Evolutionary conservation across 2,329 filamentous ascomycete genomes (phyloP), one percentile per base, ranked within the genome.

Genomic region (Cladorrhinum sp.): DNA sequence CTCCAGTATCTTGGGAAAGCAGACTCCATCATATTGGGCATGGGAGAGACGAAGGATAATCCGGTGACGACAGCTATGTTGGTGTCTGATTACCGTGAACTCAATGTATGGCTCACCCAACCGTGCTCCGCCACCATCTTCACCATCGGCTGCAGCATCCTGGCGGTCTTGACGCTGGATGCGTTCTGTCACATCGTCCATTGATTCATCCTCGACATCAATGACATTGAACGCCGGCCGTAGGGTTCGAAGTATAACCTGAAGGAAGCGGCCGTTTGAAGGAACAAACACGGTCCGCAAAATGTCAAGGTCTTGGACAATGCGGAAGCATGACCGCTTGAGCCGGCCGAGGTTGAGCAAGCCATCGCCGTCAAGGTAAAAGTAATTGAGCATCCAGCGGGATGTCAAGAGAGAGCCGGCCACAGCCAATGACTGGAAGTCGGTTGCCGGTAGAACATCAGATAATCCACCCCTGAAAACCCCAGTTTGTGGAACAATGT

Each of bases 1-100:
- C 1, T 72, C 69, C 33, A 79, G 73, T 1, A 81, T 70, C 3
- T 73, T 71, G 0, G 79, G 79, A 2, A 81, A 69, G 21, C 75
- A 80, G 18, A 81, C 75, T 24, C 79, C 79, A 23, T 81, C 79
- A 55, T 81, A 81, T 64, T 81, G 79, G 0, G 79, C 79, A 63
- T 81, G 79, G 0, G 80, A 82, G 14, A 82, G 60, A 20, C 67
- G 65, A 2, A 70, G 21, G 24, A 65, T 26, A 7, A 69, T 42
- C n/a, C 64, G 52, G 55, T 69, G 67, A 6, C 57, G 61, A 18
- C 16, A 28, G 56, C 52, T 63, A 16, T 49, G 39, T 2, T 53
- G 61, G 18, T 67, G 59, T 46, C 56, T 63, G 55, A 68, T 51
- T 2, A 68, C 59, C 0, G 60, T 67, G 50, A 69, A 69, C 46